A percentile compares a stretch with the other conserved stretches of the same genome.
Evolutionary conservation across 495 filamentous ascomycete species (phyloP).

Genomic region (Neurospora sp.): DNA sequence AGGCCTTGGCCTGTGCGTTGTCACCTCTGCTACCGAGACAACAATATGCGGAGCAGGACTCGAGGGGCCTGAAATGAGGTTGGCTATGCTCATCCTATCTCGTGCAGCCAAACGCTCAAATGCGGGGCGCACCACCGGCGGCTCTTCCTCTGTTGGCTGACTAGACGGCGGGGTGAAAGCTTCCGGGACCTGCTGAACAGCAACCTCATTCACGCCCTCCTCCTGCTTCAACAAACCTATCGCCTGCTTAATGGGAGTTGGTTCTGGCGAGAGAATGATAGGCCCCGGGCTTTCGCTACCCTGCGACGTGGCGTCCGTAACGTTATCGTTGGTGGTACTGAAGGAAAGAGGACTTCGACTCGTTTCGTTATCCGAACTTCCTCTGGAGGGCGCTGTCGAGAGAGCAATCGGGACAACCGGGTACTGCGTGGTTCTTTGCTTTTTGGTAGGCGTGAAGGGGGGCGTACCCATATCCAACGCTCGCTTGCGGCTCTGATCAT

Average conservation of each 20-base stretch:
- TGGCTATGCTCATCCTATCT: neutral
- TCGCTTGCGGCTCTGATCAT: neutral
- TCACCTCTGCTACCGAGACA: neutral
- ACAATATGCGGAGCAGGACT: neutral
- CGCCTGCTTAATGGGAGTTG: conserved; percentile 23
- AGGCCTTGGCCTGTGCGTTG: neutral
- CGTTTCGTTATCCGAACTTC: conserved; percentile 11
- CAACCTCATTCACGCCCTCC: conserved; percentile 9
- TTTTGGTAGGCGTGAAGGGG: conserved; percentile 36
- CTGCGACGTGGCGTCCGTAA: conserved; percentile 34
- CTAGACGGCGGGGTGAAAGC: neutral
- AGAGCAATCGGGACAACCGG: conserved; percentile 18
- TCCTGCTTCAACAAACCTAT: conserved; percentile 18
- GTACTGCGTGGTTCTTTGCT: conserved; percentile 25
- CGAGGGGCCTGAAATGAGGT: neutral
- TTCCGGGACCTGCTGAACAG: conserved; percentile 8
- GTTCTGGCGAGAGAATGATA: conserved; percentile 25
- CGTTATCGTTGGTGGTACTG: conserved; percentile 11
- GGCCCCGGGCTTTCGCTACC: conserved; percentile 26
- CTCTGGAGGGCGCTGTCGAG: conserved; percentile 13
- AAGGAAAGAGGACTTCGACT: conserved; percentile 16
- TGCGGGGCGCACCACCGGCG: conserved; percentile 5
- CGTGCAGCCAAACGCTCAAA: conserved; percentile 1
- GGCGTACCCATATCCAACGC: conserved; percentile 25
- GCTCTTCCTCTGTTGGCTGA: neutral